Conservation (phyloP, 164 flowering plant genomes). For the Nymphaea thermarum region DNA sequence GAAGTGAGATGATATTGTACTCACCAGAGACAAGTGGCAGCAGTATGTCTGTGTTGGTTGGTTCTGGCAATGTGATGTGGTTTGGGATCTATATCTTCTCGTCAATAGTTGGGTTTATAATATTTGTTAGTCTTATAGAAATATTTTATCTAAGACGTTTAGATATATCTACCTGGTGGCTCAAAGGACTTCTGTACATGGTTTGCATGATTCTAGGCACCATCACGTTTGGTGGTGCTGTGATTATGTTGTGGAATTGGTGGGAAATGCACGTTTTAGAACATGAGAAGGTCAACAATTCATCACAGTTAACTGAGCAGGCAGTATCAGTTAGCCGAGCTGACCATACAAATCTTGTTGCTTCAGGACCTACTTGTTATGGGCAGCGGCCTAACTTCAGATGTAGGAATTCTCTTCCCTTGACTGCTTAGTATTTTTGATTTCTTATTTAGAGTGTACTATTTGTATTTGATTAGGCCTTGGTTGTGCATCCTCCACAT, state of each 20-base stretch:
- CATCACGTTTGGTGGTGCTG: slow-evolving; percentile 59
- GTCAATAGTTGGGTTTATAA: slow-evolving; percentile 51
- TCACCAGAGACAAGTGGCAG: slow-evolving; percentile 22
- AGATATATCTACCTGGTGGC: slow-evolving; percentile 50
- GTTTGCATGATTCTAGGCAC: slow-evolving; percentile 59
- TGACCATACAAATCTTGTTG: not conserved
- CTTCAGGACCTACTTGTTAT: not conserved
- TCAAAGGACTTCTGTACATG: slow-evolving; percentile 56
- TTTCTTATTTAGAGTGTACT: too few species aligned
- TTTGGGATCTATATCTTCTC: slow-evolving; percentile 44
- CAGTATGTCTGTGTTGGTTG: slow-evolving; percentile 68
- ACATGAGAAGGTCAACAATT: slow-evolving; percentile 15
- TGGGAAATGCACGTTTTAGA: slow-evolving; percentile 37
- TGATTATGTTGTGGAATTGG: slow-evolving; percentile 50
- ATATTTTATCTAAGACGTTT: slow-evolving; percentile 47
- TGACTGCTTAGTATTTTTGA: too few species aligned
- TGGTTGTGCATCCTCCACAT: too few species aligned
- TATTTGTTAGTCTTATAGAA: slow-evolving; percentile 30
- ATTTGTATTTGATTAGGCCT: too few species aligned
- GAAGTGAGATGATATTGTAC: slow-evolving; percentile 11
- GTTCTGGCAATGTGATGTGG: slow-evolving; percentile 73
- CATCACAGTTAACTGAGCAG: slow-evolving; percentile 7
- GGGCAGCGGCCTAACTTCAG: not conserved
- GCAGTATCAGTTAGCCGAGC: not conserved
- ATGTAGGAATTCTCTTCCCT: not conserved